Evolutionary conservation across 371 early-diverging fungal genomes (phyloP).

Genomic region (Dichotomocladium elegans): DNA sequence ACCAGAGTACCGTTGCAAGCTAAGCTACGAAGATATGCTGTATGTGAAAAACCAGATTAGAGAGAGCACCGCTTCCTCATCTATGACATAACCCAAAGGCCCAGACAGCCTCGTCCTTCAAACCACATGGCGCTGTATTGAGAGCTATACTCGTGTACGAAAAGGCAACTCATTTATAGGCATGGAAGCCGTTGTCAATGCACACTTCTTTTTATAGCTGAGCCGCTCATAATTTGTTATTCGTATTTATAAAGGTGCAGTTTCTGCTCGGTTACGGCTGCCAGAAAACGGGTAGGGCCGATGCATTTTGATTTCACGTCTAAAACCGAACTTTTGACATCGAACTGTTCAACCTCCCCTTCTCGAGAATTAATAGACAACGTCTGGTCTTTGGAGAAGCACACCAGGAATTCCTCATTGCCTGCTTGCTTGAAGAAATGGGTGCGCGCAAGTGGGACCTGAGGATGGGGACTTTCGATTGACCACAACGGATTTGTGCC

Average conservation of each 20-base stretch:
- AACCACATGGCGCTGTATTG: too few relatives aligned
- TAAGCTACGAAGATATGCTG: too few relatives aligned
- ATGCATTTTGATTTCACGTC: conserved; percentile 4
- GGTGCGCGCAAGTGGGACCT: conserved; percentile 11
- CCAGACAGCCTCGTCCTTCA: too few relatives aligned
- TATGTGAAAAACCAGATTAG: too few relatives aligned
- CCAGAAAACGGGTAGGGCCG: background rate
- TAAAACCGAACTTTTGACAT: background rate
- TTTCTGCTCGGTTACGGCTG: conserved; percentile 6
- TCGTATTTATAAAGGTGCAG: conserved; percentile 9
- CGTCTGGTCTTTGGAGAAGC: conserved; percentile 1
- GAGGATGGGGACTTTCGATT: conserved; percentile 2
- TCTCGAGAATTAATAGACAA: background rate
- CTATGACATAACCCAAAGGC: too few relatives aligned
- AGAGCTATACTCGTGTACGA: too few relatives aligned
- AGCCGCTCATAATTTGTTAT: too few relatives aligned
- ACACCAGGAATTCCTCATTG: background rate
- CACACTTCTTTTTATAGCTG: too few relatives aligned
- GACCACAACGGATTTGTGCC: conserved; percentile 1
- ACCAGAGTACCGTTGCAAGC: too few relatives aligned
- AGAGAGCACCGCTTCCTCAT: too few relatives aligned
- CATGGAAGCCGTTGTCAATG: too few relatives aligned
- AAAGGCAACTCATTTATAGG: too few relatives aligned
- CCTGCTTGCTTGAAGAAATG: background rate
- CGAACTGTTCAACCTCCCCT: background rate